phyloP scores from a whole-genome alignment of 495 filamentous ascomycete genomes.

The Xylaria sp. region DNA sequence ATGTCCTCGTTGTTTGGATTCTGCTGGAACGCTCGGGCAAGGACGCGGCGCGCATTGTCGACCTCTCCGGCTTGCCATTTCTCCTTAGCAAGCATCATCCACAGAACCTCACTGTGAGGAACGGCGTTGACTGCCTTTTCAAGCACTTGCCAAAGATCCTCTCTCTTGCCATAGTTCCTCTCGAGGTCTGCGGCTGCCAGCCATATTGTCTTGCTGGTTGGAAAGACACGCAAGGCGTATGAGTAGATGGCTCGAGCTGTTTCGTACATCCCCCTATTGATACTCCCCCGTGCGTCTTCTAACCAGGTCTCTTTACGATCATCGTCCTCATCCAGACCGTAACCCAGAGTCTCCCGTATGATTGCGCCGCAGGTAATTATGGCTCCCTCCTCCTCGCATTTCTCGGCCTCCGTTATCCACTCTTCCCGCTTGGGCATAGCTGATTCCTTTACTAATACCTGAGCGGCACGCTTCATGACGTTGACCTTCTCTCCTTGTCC shows the following conservation, averaged over 20 bases:
- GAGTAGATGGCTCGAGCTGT: constrained; percentile 93
- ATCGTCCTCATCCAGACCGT: constrained; percentile 93
- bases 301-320: constrained; percentile 95
- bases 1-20: constrained; percentile 97
- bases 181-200: constrained; percentile 90
- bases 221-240: constrained; percentile 87
- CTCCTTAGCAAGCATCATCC: constrained; percentile 94
- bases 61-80: constrained; percentile 88
- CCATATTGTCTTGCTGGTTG: constrained; percentile 83
- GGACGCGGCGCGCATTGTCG: constrained; percentile 81
- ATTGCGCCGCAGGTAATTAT: constrained; percentile 85
- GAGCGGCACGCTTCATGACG: constrained; percentile 92
- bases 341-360: constrained; percentile 91
- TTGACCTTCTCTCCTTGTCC: constrained; percentile 74
- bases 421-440: constrained; percentile 97
- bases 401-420: constrained; percentile 94
- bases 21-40: constrained; percentile 87
- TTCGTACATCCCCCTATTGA: constrained; percentile 78
- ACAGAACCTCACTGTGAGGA: constrained; percentile 86
- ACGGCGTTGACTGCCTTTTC: constrained; percentile 95
- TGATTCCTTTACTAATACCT: constrained; percentile 86
- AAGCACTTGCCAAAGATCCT: constrained; percentile 80
- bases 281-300: constrained; percentile 84
- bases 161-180: constrained; percentile 84
- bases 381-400: constrained; percentile 91